Evolutionary conservation across 192 early-diverging fungal genomes (phyloP).

Genomic region (Rhizophagus sp.): DNA sequence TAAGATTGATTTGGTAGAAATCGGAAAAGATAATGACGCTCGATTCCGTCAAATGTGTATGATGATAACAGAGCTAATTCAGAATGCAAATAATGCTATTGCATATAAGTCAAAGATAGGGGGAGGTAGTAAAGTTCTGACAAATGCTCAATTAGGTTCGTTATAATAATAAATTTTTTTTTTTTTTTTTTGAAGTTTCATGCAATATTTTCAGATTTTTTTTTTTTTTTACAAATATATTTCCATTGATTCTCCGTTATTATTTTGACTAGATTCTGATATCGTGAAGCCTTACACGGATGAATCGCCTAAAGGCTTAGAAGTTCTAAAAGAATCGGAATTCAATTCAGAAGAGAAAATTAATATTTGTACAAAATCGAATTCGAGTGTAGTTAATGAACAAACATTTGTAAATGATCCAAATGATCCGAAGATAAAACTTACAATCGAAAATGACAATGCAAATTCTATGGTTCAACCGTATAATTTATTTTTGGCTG

Average conservation of each 20-base stretch:
- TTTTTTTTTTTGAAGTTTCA: not conserved
- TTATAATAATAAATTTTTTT: not conserved
- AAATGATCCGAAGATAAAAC: not conserved
- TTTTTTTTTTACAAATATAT: not conserved
- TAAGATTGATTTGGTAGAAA: conserved; percentile 15
- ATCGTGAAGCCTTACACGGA: not conserved
- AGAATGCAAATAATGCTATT: conserved; percentile 8
- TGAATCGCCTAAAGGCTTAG: not conserved
- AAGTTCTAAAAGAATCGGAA: no score
- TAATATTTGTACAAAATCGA: not conserved
- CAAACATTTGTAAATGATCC: not conserved
- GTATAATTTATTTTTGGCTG: not conserved
- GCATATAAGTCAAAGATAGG: not conserved
- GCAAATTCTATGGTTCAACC: not conserved
- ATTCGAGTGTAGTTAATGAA: not conserved
- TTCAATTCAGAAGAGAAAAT: not conserved
- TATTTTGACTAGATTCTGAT: not conserved
- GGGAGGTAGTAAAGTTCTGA: conserved; percentile 18
- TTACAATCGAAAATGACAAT: not conserved
- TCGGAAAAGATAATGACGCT: conserved; percentile 18
- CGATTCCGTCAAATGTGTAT: conserved; percentile 16
- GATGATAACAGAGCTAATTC: conserved; percentile 10
- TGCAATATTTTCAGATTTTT: no score
- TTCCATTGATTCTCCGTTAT: no score
- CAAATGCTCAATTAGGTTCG: conserved; percentile 20